Base-by-base conservation (phyloP, 1,284 basidiomycete genomes). In the Rhodotorula sp. region DNA sequence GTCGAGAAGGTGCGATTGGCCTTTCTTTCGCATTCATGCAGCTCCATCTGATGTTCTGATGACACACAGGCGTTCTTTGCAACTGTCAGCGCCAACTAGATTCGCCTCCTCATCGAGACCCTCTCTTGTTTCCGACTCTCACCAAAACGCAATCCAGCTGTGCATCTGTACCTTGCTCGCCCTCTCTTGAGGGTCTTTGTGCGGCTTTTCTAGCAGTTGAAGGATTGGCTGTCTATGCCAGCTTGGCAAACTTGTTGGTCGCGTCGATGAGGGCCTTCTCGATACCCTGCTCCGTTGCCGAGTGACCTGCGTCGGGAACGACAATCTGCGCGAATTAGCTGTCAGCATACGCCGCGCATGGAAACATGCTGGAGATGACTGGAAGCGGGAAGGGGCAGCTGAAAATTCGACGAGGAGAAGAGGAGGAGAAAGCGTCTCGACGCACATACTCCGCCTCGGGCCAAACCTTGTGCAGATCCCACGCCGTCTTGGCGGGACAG, bases 291-390 rank as follows among this genome's bases (percentile, higher is more conserved):
- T 97, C 94, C 58, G 88, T 86, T 29, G 91, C 86, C 29, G 90
- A 92, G 80, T 97, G 94, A 0, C 94, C 94, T 8, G 93, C 93
- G 80, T 94, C 91, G n/a, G 90, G 88, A 27, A 95, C 88, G 56
- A 96, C 24, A 30, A 67, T 46, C 56, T 76, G 68, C 61, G 71
- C 71, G n/a, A n/a, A n/a, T n/a, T n/a, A n/a, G n/a, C n/a, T n/a
- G n/a, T n/a, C n/a, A n/a, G n/a, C n/a, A n/a, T n/a, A n/a, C n/a
- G n/a, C n/a, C n/a, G n/a, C n/a, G n/a, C n/a, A n/a, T n/a, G n/a
- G n/a, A 39, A 39, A 39, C 36, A 39, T 7, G 36, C 36, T 39
- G 13, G 13, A 36, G 36, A 6, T 8, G 36, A 36, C 13, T 36
- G 8, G 36, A 36, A 36, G 36, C n/a, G n/a, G 36, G 36, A 36